phyloP scores from a whole-genome alignment of 2,329 filamentous ascomycete genomes.

The Neophaeococcomyces aloes region DNA sequence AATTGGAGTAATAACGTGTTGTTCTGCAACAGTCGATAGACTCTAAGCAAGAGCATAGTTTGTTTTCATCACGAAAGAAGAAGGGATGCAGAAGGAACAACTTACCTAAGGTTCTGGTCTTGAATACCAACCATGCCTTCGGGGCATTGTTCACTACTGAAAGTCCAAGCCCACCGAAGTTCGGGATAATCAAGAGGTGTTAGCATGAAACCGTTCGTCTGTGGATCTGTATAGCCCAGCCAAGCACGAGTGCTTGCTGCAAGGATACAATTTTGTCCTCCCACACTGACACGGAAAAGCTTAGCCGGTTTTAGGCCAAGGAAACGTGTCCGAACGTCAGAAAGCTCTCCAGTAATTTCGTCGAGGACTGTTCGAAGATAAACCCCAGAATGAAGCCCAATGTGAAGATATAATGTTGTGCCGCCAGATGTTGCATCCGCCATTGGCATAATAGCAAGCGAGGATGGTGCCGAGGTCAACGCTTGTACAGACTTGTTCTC shows the following conservation, averaged over 20 bases:
- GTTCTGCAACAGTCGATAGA: slow-evolving; percentile 37
- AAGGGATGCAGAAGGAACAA: slow-evolving; percentile 21
- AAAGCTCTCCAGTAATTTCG: slow-evolving; percentile 88
- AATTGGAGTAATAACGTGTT: slow-evolving; percentile 60
- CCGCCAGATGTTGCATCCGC: slow-evolving; percentile 83
- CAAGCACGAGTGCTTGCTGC: slow-evolving; percentile 89
- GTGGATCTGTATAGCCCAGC: slow-evolving; percentile 84
- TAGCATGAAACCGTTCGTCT: slow-evolving; percentile 79
- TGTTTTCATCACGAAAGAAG: slow-evolving; percentile 51
- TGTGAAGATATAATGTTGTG: slow-evolving; percentile 84
- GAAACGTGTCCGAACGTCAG: slow-evolving; percentile 89
- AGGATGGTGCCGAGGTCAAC: slow-evolving; percentile 77
- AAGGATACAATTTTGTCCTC: slow-evolving; percentile 73
- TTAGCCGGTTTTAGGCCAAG: slow-evolving; percentile 82
- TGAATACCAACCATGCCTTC: slow-evolving; percentile 93
- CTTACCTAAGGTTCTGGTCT: slow-evolving; percentile 74
- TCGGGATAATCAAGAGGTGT: slow-evolving; percentile 82
- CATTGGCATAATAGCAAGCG: slow-evolving; percentile 89
- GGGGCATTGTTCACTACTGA: slow-evolving; percentile 85
- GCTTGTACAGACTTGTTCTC: slow-evolving; percentile 93
- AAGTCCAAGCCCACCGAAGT: slow-evolving; percentile 91
- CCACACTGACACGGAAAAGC: slow-evolving; percentile 81
- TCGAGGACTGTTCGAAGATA: slow-evolving; percentile 92
- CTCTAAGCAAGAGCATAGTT: slow-evolving; percentile 33
- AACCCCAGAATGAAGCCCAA: slow-evolving; percentile 88